Evolutionary conservation across 495 filamentous ascomycete species (phyloP), one percentile per base, ranked within the genome.

Genomic region (Xylaria nigripes): DNA sequence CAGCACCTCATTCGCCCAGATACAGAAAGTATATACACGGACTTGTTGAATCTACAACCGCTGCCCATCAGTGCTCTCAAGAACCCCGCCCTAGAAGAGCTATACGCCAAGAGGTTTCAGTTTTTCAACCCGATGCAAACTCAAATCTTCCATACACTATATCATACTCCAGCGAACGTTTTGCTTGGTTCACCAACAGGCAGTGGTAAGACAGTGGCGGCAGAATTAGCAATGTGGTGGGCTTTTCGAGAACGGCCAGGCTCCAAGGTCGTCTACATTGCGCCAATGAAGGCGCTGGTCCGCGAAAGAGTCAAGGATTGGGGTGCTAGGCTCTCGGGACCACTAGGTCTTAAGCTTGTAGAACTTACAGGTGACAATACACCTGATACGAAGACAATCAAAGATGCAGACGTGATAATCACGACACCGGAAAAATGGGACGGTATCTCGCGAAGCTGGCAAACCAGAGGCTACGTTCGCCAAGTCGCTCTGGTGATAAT

Each of bases 121-220:
- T 97, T 82, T 72, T 99, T 99, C 76, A 99, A 99, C 67, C 92
- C 94, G 0, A 95, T 99, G 93, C 93, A 99, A 65, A 96, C 94
- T 3, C 93, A 99, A 65, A 85, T 97, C 30, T 99, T 99, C 68
- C 94, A 97, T 61, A 86, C 87, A 41, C 79, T 97, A 12, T 97
- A 97, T 50, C 89, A 97, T 66, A 93, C 92, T 0, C 68, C 84
- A 25, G 83, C 86, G 34, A 99, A 99, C 62, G 91, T 97, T 7
- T 75, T 99, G 4, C 81, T 99, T 6, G 93, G 93, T n/a, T 96
- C 93, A 13, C 93, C 93, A 6, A 99, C 93, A 6, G 93, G 93
- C 46, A 93, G 87, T 74, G 93, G 93, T 51, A 99, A 99, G 73
- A 99, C 93, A 2, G 84, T 99, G 27, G 93, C 93, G 13, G 87